Conservation (phyloP, 805 yeast species). For the Saccharomycopsis sp. region DNA sequence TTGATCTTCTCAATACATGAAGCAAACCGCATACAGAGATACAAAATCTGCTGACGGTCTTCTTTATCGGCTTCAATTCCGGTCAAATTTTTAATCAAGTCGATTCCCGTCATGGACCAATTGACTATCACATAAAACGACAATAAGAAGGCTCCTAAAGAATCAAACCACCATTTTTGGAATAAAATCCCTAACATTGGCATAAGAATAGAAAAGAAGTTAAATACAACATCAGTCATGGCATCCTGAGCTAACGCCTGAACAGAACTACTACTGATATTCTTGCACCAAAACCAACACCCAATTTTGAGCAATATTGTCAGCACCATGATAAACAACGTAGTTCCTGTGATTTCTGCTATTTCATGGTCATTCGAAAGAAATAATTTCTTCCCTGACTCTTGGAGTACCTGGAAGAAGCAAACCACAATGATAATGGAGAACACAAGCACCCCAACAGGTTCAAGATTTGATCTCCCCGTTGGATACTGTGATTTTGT, state of each 20-base stretch:
- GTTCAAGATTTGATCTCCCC: conserved; percentile 68
- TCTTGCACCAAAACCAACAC: conserved; percentile 60
- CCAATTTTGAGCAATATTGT: conserved; percentile 56
- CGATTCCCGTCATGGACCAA: conserved; percentile 62
- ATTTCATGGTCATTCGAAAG: conserved; percentile 31
- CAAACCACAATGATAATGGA: conserved; percentile 66
- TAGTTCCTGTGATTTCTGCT: conserved; percentile 43
- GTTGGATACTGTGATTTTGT: conserved; percentile 48
- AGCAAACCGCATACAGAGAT: conserved; percentile 63
- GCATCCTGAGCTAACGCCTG: conserved; percentile 83
- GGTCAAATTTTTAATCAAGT: conserved; percentile 67
- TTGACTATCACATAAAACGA: conserved; percentile 55
- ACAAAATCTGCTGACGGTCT: conserved; percentile 61
- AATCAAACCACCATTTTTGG: conserved; percentile 65
- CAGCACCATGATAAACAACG: conserved; percentile 51
- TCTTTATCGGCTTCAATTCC: conserved; percentile 61
- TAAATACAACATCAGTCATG: conserved; percentile 68
- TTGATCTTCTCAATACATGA: conserved; percentile 59
- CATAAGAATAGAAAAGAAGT: conserved; percentile 61
- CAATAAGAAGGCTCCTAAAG: conserved; percentile 61
- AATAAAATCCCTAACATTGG: conserved; percentile 54
- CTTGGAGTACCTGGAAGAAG: conserved; percentile 65
- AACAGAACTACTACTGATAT: conserved; percentile 56
- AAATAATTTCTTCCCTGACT: conserved; percentile 47
- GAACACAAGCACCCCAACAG: conserved; percentile 70